Evolutionary conservation across 202 grass and related monocot species (phyloP), one percentile per base, ranked within the genome.

Genomic region (Schoenoplectus triqueter): DNA sequence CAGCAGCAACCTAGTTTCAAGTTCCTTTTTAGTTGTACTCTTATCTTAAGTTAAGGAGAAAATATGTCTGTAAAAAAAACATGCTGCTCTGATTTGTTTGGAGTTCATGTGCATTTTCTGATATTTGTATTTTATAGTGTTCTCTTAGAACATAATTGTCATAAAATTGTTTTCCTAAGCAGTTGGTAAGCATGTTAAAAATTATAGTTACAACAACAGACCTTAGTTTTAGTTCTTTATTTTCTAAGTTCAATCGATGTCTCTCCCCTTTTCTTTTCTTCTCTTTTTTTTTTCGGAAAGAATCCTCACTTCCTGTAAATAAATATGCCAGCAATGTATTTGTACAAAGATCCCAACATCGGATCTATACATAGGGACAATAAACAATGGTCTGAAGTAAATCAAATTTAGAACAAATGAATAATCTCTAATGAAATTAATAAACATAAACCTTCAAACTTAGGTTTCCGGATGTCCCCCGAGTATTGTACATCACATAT

Each of bases 1-100:
- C 13, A 59, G 51, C 10, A 78, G 52, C 50, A 78, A 73, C 52
- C 13, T 78, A 78, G 46, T 82, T 50, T 49, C 66, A 82, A 82
- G 45, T 41, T 50, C 8, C 46, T 82, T 82, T 55, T 66, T 65
- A 66, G 47, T 82, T 82, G 17, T 50, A 66, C 5, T 51, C 6
- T 82, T 48, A 48, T 49, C 45, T 64, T 15, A 18, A 20, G 41
- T 42, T 65, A 66, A 64, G 7, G 17, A 64, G 55, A 66, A 51
- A 14, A 65, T 20, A 46, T 62, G 3, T 21, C 60, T 49, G 46
- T 82, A 22, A 78, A 61, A 18, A 56, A 15, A 56, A 56, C 2
- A 8, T 77, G 5, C 9, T 22, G 11, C 15, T 54, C 13, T 6
- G 7, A 14, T 9, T 56, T 55, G 5, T 77, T 42, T 22, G 39